phyloP scores from a whole-genome alignment of 345 rosid species.

The Cardamine resedifolia region DNA sequence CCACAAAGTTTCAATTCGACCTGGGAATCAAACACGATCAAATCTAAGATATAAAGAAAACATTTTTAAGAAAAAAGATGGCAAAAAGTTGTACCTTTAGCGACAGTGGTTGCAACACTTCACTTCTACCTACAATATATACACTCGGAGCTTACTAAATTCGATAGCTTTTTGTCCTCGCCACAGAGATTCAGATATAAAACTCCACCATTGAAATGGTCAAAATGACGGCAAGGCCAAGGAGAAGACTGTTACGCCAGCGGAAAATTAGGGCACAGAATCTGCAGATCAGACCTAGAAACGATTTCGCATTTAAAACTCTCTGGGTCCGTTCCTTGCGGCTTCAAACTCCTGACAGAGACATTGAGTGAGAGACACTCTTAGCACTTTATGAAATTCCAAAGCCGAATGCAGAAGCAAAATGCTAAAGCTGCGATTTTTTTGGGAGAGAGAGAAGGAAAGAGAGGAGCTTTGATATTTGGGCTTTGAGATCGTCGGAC shows the following conservation, averaged over 20 bases:
- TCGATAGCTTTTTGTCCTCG: constrained; percentile 6
- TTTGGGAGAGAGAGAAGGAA: not conserved
- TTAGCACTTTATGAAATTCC: constrained; percentile 14
- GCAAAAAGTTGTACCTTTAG: constrained; percentile 5
- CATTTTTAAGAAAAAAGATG: not conserved
- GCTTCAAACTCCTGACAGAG: constrained; percentile 14
- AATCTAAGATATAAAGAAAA: constrained; percentile 6
- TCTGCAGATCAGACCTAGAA: constrained; percentile 33
- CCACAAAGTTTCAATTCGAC: not conserved
- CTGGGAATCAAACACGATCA: constrained; percentile 19
- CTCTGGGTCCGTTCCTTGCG: constrained; percentile 5
- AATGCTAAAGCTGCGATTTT: constrained; percentile 17
- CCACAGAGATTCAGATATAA: constrained; percentile 16
- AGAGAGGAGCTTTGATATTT: constrained; percentile 25
- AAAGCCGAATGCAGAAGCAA: constrained; percentile 28
- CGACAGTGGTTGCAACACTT: constrained; percentile 1
- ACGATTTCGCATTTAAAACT: constrained; percentile 1
- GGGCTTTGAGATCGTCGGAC: constrained; percentile 36
- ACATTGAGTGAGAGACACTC: constrained; percentile 31
- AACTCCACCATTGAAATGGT: not conserved
- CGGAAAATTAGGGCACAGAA: constrained; percentile 38
- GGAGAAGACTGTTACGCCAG: constrained; percentile 46
- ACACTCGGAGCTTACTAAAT: not conserved
- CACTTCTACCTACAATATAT: not conserved
- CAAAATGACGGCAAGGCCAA: constrained; percentile 10